These are phyloP conservation scores for Spiromastix sp. DNA, from an alignment of 2,329 filamentous ascomycete species.

Conservation along the genomic window DNA sequence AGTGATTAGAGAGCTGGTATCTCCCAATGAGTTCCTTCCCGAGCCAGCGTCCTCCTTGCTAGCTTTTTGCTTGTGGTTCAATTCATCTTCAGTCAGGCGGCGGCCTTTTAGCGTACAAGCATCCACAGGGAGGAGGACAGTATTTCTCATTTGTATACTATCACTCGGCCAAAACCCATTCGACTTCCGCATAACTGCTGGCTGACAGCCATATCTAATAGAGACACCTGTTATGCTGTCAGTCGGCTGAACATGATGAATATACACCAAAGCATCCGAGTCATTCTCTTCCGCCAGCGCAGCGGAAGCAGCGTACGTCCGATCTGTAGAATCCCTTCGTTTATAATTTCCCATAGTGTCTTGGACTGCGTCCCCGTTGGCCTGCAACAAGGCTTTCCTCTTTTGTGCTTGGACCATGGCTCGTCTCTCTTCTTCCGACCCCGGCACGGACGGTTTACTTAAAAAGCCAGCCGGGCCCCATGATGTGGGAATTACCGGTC, in stretches of 20 bases:
- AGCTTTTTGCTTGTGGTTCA: constrained; percentile 12
- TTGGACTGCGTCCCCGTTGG: constrained; percentile 29
- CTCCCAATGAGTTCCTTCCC: not conserved
- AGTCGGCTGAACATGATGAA: constrained; percentile 70
- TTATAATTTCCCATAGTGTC: constrained; percentile 32
- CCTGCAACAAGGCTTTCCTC: constrained; percentile 34
- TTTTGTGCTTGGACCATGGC: constrained; percentile 39
- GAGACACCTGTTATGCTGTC: constrained; percentile 90
- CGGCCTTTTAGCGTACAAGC: constrained; percentile 76
- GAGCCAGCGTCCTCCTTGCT: not conserved
- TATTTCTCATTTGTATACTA: constrained; percentile 72
- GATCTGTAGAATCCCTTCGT: constrained; percentile 35
- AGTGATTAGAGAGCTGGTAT: not conserved
- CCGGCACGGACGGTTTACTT: constrained; percentile 24
- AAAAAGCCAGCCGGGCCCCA: constrained; percentile 33
- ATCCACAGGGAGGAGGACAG: constrained; percentile 76
- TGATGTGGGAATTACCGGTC: constrained; percentile 5
- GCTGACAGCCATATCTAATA: constrained; percentile 78
- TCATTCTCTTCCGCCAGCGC: constrained; percentile 46
- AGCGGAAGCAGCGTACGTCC: constrained; percentile 16
- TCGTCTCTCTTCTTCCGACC: constrained; percentile 34
- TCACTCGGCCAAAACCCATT: constrained; percentile 95
- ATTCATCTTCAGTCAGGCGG: constrained; percentile 29
- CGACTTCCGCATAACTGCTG: constrained; percentile 70
- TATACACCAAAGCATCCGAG: constrained; percentile 73